Conservation (phyloP, 305 asterid genomes). For the Fraxinus latifolia region DNA sequence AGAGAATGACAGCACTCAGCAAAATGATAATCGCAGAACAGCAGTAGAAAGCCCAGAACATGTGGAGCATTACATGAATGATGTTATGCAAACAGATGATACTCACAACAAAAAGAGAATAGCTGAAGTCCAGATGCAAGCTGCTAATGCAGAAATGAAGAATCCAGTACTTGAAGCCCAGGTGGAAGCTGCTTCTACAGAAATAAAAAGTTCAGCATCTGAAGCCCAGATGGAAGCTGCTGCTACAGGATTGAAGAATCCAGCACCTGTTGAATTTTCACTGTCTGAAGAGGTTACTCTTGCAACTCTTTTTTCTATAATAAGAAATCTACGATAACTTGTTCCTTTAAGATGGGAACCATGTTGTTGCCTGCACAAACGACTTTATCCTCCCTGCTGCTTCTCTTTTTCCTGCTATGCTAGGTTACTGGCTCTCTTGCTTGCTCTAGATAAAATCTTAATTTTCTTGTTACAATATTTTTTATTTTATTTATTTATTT, state of each 20-base stretch:
- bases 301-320: constrained; percentile 8
- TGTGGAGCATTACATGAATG: constrained; percentile 33
- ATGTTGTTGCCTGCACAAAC: not conserved
- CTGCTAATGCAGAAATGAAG: constrained; percentile 42
- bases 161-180: constrained; percentile 31
- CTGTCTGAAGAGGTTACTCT: constrained; percentile 53
- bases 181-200: constrained; percentile 40
- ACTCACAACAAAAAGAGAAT: constrained; percentile 32
- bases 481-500: not conserved
- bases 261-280: constrained; percentile 36
- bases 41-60: constrained; percentile 33
- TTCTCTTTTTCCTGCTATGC: not conserved
- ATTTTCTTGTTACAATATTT: not conserved
- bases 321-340: not conserved
- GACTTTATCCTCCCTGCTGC: not conserved
- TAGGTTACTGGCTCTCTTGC: not conserved
- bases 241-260: constrained; percentile 31
- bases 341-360: not conserved
- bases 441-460: not conserved
- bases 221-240: constrained; percentile 24
- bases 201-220: constrained; percentile 37
- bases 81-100: constrained; percentile 37
- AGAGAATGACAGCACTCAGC: constrained; percentile 39
- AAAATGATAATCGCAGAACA: constrained; percentile 36
- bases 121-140: constrained; percentile 38